These are phyloP conservation scores for Lentinula sp. DNA, from an alignment of 768 basidiomycete genomes.

Conservation along the genomic window DNA sequence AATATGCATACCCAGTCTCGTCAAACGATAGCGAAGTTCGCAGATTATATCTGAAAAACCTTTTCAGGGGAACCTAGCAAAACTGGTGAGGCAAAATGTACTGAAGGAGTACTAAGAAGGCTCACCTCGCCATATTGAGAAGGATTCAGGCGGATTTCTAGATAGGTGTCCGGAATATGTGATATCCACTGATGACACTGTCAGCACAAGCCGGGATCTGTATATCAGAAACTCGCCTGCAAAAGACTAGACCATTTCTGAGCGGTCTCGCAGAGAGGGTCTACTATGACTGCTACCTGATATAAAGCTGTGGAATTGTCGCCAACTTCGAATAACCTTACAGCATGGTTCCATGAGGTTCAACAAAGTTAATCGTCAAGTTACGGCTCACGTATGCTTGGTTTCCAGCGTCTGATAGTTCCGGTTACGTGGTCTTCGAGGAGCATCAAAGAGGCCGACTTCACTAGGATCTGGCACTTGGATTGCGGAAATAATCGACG, in stretches of 20 bases:
- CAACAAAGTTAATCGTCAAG: not conserved
- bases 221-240: conserved; percentile 35
- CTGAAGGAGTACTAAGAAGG: not conserved
- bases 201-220: not conserved
- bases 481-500: conserved; percentile 68
- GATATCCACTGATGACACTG: conserved; percentile 47
- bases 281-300: conserved; percentile 68
- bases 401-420: conserved; percentile 57
- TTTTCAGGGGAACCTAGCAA: conserved; percentile 76
- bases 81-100: not conserved
- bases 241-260: conserved; percentile 85
- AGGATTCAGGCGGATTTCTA: conserved; percentile 82
- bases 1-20: conserved; percentile 5
- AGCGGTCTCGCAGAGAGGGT: conserved; percentile 79
- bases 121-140: conserved; percentile 59
- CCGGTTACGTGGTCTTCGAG: conserved; percentile 49
- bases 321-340: conserved; percentile 66
- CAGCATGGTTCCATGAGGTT: conserved; percentile 5
- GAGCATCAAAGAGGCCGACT: conserved; percentile 64
- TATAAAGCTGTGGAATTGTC: conserved; percentile 60
- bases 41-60: conserved; percentile 84
- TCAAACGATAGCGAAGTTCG: conserved; percentile 55
- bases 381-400: conserved; percentile 51
- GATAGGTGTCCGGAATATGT: conserved; percentile 54
- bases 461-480: conserved; percentile 72